Conservation (phyloP, 345 rosid genomes). For the Bruguiera gymnorhiza region DNA sequence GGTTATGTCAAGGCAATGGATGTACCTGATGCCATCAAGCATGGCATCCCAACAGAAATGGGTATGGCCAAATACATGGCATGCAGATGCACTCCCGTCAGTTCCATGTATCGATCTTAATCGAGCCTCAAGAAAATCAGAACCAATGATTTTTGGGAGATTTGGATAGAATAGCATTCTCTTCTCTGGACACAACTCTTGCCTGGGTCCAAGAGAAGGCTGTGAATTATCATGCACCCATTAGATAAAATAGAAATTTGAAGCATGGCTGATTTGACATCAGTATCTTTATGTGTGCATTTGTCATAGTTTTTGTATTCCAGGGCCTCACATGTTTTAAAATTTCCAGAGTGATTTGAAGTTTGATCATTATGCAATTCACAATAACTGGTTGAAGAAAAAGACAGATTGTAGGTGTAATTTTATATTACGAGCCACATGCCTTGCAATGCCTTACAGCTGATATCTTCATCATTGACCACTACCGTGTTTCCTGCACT, state of each 20-base stretch:
- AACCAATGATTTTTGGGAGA: constrained; percentile 65
- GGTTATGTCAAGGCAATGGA: background rate
- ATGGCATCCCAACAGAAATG: constrained; percentile 70
- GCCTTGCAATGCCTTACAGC: too few species aligned
- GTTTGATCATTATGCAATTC: too few species aligned
- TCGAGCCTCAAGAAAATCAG: constrained; percentile 58
- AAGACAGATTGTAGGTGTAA: too few species aligned
- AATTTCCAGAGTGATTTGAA: too few species aligned
- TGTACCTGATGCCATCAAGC: constrained; percentile 62
- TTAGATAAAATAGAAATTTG: background rate
- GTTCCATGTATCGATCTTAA: constrained; percentile 49
- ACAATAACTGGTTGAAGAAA: too few species aligned
- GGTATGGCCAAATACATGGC: constrained; percentile 74
- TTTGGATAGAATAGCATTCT: constrained; percentile 66
- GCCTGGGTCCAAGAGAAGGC: constrained; percentile 30
- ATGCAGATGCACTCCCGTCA: constrained; percentile 32
- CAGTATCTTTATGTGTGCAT: too few species aligned
- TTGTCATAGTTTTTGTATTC: too few species aligned
- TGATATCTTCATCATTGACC: too few species aligned
- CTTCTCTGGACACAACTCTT: constrained; percentile 74
- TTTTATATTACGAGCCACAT: too few species aligned
- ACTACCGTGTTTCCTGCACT: too few species aligned
- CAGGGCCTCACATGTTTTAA: too few species aligned
- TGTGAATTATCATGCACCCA: background rate
- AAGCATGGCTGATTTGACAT: too few species aligned